These are phyloP conservation scores for Monosporozyma servazzii DNA, from an alignment of 805 yeast genomes.

Conservation along the genomic window DNA sequence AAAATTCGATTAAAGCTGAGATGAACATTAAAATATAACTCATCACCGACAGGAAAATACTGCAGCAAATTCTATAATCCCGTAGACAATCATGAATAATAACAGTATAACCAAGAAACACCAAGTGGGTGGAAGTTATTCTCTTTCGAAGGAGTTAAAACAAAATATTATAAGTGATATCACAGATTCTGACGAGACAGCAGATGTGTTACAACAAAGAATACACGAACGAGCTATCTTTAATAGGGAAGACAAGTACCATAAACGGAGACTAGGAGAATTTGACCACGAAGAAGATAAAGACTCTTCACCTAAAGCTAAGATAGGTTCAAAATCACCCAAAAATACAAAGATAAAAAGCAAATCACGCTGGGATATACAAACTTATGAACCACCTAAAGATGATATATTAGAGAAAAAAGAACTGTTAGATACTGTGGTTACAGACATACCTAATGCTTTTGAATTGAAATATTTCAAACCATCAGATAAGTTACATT, in stretches of 20 bases:
- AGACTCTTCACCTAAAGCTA: neutral
- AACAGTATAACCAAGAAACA: neutral
- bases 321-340: neutral
- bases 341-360: conserved; percentile 1
- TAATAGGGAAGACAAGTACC: conserved; percentile 41
- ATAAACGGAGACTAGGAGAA: conserved; percentile 31
- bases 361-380: conserved; percentile 30
- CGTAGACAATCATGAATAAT: neutral
- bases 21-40: neutral
- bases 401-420: conserved; percentile 24
- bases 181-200: conserved; percentile 10
- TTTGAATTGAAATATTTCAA: conserved; percentile 60
- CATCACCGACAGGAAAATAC: neutral
- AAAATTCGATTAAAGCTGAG: neutral
- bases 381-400: conserved; percentile 47
- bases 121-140: conserved; percentile 32
- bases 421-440: conserved; percentile 31
- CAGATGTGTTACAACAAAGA: conserved; percentile 26
- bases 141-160: conserved; percentile 32
- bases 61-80: neutral
- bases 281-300: conserved; percentile 26
- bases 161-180: conserved; percentile 20
- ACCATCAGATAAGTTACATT: conserved; percentile 61
- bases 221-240: conserved; percentile 22
- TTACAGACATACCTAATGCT: conserved; percentile 54